Evolutionary conservation across 2,329 filamentous ascomycete genomes (phyloP), one percentile per base, ranked within the genome.

Genomic region (Clarireedia monteithiana): DNA sequence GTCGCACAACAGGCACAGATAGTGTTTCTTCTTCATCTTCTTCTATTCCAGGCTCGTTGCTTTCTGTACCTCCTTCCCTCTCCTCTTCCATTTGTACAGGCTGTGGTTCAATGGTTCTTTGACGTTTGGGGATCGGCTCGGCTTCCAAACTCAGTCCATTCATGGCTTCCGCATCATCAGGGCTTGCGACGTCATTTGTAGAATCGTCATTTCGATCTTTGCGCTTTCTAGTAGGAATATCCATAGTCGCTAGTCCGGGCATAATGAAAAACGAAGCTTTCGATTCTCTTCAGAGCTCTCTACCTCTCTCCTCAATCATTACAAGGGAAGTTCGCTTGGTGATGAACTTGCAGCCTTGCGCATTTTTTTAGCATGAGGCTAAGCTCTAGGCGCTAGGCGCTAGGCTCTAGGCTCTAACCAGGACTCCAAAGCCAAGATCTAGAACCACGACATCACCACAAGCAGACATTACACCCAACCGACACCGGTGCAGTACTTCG

Each of bases 1-100:
- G 91, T 62, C 89, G 83, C 20, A 79, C 73, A 53, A 58, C 69
- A 12, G 50, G 53, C 23, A 51, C 69, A n/a, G 73, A 72, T 6
- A 71, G 70, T 2, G 5, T 12, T 9, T 34, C 30, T 4, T 70
- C 73, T 6, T 69, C 69, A 4, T 71, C 71, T 24, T 66, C 62
- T 9, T 59, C 61, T 12, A 64, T 34, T 4, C 9, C 65, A 4
- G 67, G 63, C 10, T 69, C 68, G 24, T 64, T 61, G 6, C 60
- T 67, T 12, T 67, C 66, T 26, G 58, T 56, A 20, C 53, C 10
- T 63, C 55, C 36, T 23, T 55, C 45, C 40, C 53, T 48, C 64
- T 66, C 52, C 66, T 66, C 44, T 59, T 50, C n/a, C 53, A 55
- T 53, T 50, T 46, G 42, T 7, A 52, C 48, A 38, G 48, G 17